A percentile compares a stretch with the other conserved stretches of the same genome.
These are phyloP conservation scores for Acrocalymma vagum DNA, from an alignment of 2,329 filamentous ascomycete genomes.

Conservation along the genomic window DNA sequence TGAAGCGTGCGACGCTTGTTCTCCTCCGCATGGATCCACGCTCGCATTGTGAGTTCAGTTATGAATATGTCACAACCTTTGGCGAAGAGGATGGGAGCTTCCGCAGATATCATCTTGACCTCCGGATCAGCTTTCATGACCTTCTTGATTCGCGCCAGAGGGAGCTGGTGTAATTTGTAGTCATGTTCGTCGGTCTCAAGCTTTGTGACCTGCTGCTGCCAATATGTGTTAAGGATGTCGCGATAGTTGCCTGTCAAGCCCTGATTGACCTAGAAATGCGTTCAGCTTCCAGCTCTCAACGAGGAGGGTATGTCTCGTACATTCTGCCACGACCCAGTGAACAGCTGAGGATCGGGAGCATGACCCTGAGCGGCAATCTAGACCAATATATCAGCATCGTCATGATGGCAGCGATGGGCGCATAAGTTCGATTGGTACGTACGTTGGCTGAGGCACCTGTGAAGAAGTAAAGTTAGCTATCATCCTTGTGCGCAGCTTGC, in stretches of 20 bases:
- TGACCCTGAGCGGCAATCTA: conserved; percentile 88
- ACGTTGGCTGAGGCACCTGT: conserved; percentile 74
- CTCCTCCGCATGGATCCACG: conserved; percentile 99
- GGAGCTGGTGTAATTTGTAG: conserved; percentile 97
- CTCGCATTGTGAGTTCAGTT: conserved; percentile 97
- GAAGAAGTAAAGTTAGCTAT: conserved; percentile 26
- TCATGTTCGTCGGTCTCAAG: conserved; percentile 95
- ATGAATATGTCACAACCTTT: conserved; percentile 99
- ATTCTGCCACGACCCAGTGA: conserved; percentile 95
- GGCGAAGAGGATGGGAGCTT: conserved; percentile 96
- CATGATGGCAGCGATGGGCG: conserved; percentile 13
- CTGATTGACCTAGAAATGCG: conserved; percentile 79
- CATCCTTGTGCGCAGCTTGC: too few relatives aligned
- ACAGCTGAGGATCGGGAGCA: conserved; percentile 87
- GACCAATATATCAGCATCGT: conserved; percentile 46
- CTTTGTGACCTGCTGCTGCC: conserved; percentile 97
- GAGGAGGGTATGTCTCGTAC: conserved; percentile 57
- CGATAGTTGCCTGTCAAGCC: conserved; percentile 91
- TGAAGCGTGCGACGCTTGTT: conserved; percentile 97
- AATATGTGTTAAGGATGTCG: conserved; percentile 97
- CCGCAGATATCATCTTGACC: conserved; percentile 99
- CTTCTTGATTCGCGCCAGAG: conserved; percentile 98
- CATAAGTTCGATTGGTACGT: conserved; percentile 50
- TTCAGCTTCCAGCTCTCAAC: conserved; percentile 28
- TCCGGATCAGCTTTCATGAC: conserved; percentile 99